These are phyloP conservation scores for Orbilia javanica DNA, from an alignment of 2,329 filamentous ascomycete species.

Conservation along the genomic window DNA sequence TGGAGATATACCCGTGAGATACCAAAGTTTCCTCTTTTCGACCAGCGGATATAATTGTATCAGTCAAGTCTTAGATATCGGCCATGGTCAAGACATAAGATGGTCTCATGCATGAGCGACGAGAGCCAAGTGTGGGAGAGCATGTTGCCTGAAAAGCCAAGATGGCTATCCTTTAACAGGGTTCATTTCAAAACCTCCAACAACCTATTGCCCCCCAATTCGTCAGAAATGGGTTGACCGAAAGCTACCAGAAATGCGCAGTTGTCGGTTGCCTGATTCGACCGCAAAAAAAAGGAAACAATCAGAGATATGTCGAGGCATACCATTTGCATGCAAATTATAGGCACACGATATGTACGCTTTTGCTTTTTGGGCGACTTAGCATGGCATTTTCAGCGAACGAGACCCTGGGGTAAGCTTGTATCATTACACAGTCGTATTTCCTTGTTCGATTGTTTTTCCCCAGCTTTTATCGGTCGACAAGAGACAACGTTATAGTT, in stretches of 20 bases:
- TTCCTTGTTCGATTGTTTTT: slow-evolving; percentile 12
- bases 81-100: slow-evolving; percentile 30
- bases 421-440: slow-evolving; percentile 1
- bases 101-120: slow-evolving; percentile 47
- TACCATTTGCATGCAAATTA: slow-evolving; percentile 16
- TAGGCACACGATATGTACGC: slow-evolving; percentile 40
- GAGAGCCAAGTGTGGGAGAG: slow-evolving; percentile 50
- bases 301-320: slow-evolving; percentile 26
- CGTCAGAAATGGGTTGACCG: slow-evolving; percentile 14
- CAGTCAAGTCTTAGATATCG: slow-evolving; percentile 22
- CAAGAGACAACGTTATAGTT: slow-evolving; percentile 35
- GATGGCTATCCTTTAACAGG: slow-evolving; percentile 40
- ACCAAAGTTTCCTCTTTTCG: slow-evolving; percentile 6
- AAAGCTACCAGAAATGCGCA: slow-evolving; percentile 17
- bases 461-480: slow-evolving; percentile 32
- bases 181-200: slow-evolving; percentile 22
- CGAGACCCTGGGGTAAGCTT: slow-evolving; percentile 28
- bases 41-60: slow-evolving; percentile 8
- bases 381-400: slow-evolving; percentile 7
- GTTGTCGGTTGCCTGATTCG: slow-evolving; percentile 52
- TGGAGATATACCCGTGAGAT: slow-evolving; percentile 23
- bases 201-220: slow-evolving; percentile 31
- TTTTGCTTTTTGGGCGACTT: slow-evolving; percentile 15
- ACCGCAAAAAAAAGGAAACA: slow-evolving; percentile 25
- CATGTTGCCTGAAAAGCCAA: slow-evolving; percentile 59